phyloP scores from a whole-genome alignment of 495 filamentous ascomycete genomes.

The Hypoxylon crocopeplum region DNA sequence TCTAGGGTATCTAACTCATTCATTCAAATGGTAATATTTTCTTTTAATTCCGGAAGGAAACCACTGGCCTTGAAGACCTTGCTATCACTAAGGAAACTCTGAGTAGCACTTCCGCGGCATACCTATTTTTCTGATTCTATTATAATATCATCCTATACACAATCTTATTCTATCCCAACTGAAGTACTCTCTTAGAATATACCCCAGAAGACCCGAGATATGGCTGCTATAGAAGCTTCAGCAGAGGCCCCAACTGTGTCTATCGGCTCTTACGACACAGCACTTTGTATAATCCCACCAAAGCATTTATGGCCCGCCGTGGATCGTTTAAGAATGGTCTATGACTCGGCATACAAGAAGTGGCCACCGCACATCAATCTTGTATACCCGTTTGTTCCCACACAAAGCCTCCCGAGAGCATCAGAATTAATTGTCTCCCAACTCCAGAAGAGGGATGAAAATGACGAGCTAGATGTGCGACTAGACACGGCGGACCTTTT shows the following conservation, averaged over 20 bases:
- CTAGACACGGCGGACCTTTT: slow-evolving; percentile 51
- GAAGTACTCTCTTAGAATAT: background rate
- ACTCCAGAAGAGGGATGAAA: background rate
- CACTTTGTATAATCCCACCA: slow-evolving; percentile 59
- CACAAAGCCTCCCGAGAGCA: slow-evolving; percentile 39
- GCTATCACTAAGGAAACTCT: too few species aligned
- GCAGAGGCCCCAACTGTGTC: slow-evolving; percentile 18
- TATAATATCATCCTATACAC: too few species aligned
- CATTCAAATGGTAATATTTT: too few species aligned
- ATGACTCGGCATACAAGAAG: slow-evolving; percentile 61
- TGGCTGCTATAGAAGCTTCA: slow-evolving; percentile 29
- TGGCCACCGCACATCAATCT: slow-evolving; percentile 69
- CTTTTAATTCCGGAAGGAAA: too few species aligned
- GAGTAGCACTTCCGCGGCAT: too few species aligned
- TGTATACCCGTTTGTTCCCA: slow-evolving; percentile 63
- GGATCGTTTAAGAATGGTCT: slow-evolving; percentile 57
- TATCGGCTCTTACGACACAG: slow-evolving; percentile 53
- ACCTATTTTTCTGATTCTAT: too few species aligned
- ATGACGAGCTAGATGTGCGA: slow-evolving; percentile 28
- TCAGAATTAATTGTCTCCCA: slow-evolving; percentile 20
- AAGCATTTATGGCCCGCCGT: slow-evolving; percentile 46
- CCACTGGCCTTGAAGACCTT: too few species aligned
- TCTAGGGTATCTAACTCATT: too few species aligned
- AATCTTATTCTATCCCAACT: too few species aligned
- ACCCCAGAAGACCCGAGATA: background rate